These are phyloP conservation scores for Cornus controversa DNA, from an alignment of 148 eudicot genomes.

Conservation along the genomic window DNA sequence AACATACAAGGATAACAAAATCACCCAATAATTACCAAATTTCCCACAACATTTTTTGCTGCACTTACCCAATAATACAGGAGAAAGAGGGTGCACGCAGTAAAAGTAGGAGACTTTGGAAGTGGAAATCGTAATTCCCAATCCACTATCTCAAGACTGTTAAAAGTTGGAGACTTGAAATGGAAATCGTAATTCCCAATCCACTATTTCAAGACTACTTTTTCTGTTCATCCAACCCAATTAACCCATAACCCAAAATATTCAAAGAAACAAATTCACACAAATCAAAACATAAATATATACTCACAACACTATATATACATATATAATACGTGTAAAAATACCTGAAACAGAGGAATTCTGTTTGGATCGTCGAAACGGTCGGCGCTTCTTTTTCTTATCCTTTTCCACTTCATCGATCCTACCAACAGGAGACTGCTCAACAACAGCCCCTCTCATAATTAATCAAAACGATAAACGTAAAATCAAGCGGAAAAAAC, in stretches of 20 bases:
- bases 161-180: not conserved
- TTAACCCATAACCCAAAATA: not conserved
- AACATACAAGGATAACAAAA: not conserved
- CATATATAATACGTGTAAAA: not conserved
- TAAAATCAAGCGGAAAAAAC: not conserved
- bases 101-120: not conserved
- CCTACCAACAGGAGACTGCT: constrained; percentile 24
- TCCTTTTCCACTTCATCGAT: constrained; percentile 35
- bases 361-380: constrained; percentile 55
- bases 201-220: not conserved
- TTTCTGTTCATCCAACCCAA: not conserved
- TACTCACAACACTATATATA: not conserved
- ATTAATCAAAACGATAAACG: constrained; percentile 2
- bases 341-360: constrained; percentile 52
- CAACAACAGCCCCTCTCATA: constrained; percentile 41
- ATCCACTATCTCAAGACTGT: not conserved
- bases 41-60: too few species aligned
- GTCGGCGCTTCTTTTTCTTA: constrained; percentile 70
- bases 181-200: not conserved
- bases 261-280: not conserved
- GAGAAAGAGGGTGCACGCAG: not conserved
- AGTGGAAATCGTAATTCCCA: not conserved
- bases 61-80: too few species aligned
- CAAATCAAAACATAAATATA: not conserved
- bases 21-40: not conserved